phyloP scores from a whole-genome alignment of 352 stramenopile genomes.

The Phytopythium vexans region DNA sequence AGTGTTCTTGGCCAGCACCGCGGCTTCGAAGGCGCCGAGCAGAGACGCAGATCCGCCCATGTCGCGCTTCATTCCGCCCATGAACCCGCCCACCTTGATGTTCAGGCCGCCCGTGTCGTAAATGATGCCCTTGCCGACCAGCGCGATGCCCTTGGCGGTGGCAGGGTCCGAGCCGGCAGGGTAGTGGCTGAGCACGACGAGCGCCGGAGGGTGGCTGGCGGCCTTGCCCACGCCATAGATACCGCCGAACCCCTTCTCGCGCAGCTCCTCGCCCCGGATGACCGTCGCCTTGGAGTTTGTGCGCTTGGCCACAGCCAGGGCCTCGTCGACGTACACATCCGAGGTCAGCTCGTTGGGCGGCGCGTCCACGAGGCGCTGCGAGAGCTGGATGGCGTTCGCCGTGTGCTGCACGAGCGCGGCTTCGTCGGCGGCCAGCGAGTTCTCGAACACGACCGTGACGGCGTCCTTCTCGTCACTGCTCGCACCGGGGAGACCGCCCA shows the following conservation, averaged over 20 bases:
- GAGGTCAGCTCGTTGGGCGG: conserved; percentile 90
- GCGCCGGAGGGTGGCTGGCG: conserved; percentile 79
- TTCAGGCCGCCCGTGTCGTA: conserved; percentile 96
- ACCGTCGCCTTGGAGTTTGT: conserved; percentile 66
- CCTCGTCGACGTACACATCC: conserved; percentile 85
- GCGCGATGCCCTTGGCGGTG: conserved; percentile 49
- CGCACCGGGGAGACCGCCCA: conserved; percentile 25
- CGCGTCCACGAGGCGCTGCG: conserved; percentile 85
- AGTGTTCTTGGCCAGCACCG: conserved; percentile 86
- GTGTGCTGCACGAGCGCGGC: conserved; percentile 49
- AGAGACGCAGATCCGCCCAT: conserved; percentile 87
- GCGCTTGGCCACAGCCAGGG: conserved; percentile 47
- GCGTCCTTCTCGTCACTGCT: conserved; percentile 29
- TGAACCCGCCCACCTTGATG: conserved; percentile 89
- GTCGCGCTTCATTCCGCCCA: conserved; percentile 94
- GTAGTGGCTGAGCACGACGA: conserved; percentile 90
- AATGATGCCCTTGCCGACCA: conserved; percentile 96
- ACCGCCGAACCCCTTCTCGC: conserved; percentile 87
- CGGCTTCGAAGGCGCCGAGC: conserved; percentile 71
- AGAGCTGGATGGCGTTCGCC: conserved; percentile 82
- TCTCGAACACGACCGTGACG: conserved; percentile 51
- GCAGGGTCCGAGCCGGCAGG: conserved; percentile 21
- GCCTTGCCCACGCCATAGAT: conserved; percentile 93
- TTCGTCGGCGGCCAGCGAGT: conserved; percentile 23
- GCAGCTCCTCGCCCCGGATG: conserved; percentile 90